phyloP scores from a whole-genome alignment of 768 basidiomycete genomes.

The Rickenella mellea region DNA sequence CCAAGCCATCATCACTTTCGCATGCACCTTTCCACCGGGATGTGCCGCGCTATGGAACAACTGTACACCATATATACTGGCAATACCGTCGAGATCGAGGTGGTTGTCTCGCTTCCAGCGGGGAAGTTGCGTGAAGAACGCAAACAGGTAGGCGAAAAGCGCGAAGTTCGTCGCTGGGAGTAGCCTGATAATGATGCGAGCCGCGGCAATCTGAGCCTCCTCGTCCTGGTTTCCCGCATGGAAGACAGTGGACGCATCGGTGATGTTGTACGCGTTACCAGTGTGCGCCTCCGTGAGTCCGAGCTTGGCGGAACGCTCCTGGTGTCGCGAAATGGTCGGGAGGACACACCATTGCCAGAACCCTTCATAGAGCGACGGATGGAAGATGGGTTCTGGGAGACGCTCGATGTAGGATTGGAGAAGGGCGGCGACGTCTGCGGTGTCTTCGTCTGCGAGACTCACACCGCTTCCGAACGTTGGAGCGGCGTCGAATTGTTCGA shows the following conservation, averaged over 20 bases:
- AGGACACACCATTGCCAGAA: conserved; percentile 36
- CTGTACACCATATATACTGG: conserved; percentile 34
- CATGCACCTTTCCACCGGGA: conserved; percentile 22
- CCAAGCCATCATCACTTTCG: conserved; percentile 24
- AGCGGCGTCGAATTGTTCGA: conserved; percentile 25
- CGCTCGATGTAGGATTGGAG: conserved; percentile 37
- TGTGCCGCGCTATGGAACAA: too few relatives aligned
- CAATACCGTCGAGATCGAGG: conserved; percentile 34
- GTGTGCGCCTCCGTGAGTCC: conserved; percentile 22
- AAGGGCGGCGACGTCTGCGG: conserved; percentile 35
- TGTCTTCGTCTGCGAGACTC: conserved; percentile 20
- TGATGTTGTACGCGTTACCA: conserved; percentile 19
- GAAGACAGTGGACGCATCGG: conserved; percentile 11
- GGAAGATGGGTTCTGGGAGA: conserved; percentile 37
- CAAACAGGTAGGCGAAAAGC: conserved; percentile 34
- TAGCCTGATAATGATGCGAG: conserved; percentile 41
- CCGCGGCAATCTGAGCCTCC: conserved; percentile 24
- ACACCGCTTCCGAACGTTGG: conserved; percentile 17
- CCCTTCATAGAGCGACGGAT: conserved; percentile 27
- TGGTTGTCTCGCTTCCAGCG: conserved; percentile 41
- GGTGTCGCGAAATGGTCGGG: conserved; percentile 28
- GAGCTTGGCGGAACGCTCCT: conserved; percentile 18
- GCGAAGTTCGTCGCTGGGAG: conserved; percentile 31
- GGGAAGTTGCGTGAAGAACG: conserved; percentile 42
- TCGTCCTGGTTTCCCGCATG: conserved; percentile 19